Percentiles rank a stretch among this genome's conserved stretches.
Conservation (phyloP, 2,329 filamentous ascomycete species). For the Fusarium aywerte region DNA sequence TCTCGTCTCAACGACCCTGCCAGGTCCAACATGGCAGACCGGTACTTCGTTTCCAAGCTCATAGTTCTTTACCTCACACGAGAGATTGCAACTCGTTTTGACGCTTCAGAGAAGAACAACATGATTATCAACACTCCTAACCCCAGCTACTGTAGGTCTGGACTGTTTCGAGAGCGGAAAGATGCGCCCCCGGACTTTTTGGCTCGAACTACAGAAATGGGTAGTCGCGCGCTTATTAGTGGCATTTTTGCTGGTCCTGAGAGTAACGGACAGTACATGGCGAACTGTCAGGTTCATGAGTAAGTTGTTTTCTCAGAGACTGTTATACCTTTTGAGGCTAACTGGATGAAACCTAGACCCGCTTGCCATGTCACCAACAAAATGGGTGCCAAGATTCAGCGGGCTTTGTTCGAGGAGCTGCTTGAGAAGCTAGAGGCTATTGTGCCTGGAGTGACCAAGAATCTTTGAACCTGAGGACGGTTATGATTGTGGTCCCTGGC, state of each 20-base stretch:
- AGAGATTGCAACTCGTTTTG: slow-evolving; percentile 43
- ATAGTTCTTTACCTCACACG: slow-evolving; percentile 48
- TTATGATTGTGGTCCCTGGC: accelerated
- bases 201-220: slow-evolving; percentile 59
- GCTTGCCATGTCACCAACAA: slow-evolving; percentile 48
- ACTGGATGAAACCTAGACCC: slow-evolving; percentile 12
- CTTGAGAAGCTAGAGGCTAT: slow-evolving; percentile 48
- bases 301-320: slow-evolving; percentile 2
- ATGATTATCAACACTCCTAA: slow-evolving; percentile 55
- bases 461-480: background rate
- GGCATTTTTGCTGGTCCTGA: slow-evolving; percentile 48
- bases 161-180: slow-evolving; percentile 37
- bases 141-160: slow-evolving; percentile 55
- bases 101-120: background rate
- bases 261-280: slow-evolving; percentile 50
- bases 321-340: accelerated
- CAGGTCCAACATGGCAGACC: slow-evolving; percentile 42
- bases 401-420: slow-evolving; percentile 50
- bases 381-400: slow-evolving; percentile 47
- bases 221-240: slow-evolving; percentile 50
- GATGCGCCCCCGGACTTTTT: slow-evolving; percentile 41
- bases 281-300: slow-evolving; percentile 47
- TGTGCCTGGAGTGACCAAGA: slow-evolving; percentile 15
- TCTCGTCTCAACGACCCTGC: slow-evolving; percentile 46
- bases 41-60: slow-evolving; percentile 51